Percentiles rank a stretch among this genome's conserved stretches.
phyloP scores from a whole-genome alignment of 768 basidiomycete species.

The Megacollybia marginata region DNA sequence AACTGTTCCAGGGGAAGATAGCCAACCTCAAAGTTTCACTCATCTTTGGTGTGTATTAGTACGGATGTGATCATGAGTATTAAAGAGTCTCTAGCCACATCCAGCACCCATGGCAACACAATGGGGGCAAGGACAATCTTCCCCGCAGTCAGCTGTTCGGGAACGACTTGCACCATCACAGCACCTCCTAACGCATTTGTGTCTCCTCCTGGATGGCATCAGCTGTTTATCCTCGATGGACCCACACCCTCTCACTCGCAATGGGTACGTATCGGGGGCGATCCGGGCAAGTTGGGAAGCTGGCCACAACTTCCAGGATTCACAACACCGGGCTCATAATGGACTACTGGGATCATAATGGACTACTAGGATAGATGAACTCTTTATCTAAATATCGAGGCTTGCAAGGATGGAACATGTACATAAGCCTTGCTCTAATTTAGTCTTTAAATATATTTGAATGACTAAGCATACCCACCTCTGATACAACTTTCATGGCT shows the following conservation, averaged over 20 bases:
- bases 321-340: conserved; percentile 51
- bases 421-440: too few species aligned
- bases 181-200: conserved; percentile 66
- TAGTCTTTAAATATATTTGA: too few species aligned
- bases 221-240: conserved; percentile 70
- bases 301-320: conserved; percentile 73
- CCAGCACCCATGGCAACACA: conserved; percentile 71
- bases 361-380: too few species aligned
- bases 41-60: conserved; percentile 43
- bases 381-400: too few species aligned
- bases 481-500: conserved; percentile 19
- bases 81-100: conserved; percentile 37
- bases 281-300: conserved; percentile 60
- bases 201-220: conserved; percentile 72
- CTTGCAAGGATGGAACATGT: too few species aligned
- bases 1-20: conserved; percentile 29
- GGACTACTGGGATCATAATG: conserved; percentile 21
- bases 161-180: conserved; percentile 67
- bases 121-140: conserved; percentile 72
- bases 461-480: too few species aligned
- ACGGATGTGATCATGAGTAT: conserved; percentile 1
- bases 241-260: conserved; percentile 69
- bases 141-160: conserved; percentile 62
- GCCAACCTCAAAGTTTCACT: conserved; percentile 51
- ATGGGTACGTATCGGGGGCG: conserved; percentile 77